Base-by-base conservation (phyloP, 129 eudicot genomes). In the Artemisia tridentata region DNA sequence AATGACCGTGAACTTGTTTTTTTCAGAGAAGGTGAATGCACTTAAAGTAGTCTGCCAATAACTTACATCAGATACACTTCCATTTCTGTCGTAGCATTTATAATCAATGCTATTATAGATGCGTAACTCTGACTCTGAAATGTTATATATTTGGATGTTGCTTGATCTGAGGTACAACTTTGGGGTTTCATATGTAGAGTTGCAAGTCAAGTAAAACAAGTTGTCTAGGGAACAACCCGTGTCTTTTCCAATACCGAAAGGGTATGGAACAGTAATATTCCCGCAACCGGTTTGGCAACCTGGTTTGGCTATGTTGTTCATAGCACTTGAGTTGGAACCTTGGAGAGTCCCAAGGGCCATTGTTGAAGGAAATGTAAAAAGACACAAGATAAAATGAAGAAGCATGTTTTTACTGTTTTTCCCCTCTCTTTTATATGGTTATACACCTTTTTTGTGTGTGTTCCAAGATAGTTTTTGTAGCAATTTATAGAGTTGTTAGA, bases 231-330 rank as follows among this genome's bases (percentile, higher is more conserved):
- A 75, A 63, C 84, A 80, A 14, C 46, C 46, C 1, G 48, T 46
- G 43, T 55, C 73, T 8, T 15, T 21, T 6, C 73, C 78, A 54
- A 80, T 71, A 29, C 84, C 84, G 3, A 80, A 80, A 11, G 84
- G 84, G 48, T 80, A 25, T 0, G 3, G 27, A 25, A 25, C 27
- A 2, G 27, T 0, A 25, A 25, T 25, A 25, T 25, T 25, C 27
- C 25, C 27, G 27, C 27, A 25, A 3, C 3, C 3, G 27, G 27
- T 25, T 25, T 25, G 2, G 3, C 84, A 75, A 3, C n/a, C n/a
- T n/a, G n/a, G n/a, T n/a, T n/a, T n/a, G n/a, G n/a, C n/a, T n/a
- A n/a, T n/a, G n/a, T n/a, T n/a, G n/a, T n/a, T n/a, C n/a, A n/a
- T n/a, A n/a, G n/a, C n/a, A n/a, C n/a, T n/a, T n/a, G n/a, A n/a